Percentiles rank a stretch among this genome's conserved stretches.
phyloP scores from a whole-genome alignment of 352 stramenopile genomes.

The Phytophthora sp. region DNA sequence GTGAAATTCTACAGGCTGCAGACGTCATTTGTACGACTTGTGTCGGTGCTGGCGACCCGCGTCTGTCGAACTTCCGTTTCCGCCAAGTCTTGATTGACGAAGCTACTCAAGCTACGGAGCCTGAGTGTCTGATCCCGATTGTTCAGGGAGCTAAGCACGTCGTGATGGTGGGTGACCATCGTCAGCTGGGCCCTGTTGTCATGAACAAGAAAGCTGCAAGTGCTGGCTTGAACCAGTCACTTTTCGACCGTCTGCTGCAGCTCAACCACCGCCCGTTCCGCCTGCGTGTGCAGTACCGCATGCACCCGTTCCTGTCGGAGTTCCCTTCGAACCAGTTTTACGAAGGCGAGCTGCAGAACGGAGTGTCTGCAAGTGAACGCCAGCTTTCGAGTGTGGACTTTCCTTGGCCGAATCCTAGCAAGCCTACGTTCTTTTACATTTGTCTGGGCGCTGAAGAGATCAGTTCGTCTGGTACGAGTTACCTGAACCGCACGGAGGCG shows the following conservation, averaged over 20 bases:
- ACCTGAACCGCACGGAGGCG: slow-evolving; percentile 98
- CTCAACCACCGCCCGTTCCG: slow-evolving; percentile 97
- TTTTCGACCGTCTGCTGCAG: slow-evolving; percentile 98
- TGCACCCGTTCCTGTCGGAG: slow-evolving; percentile 98
- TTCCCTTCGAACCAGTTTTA: slow-evolving; percentile 99
- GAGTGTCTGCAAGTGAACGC: slow-evolving; percentile 95
- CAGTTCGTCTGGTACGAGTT: slow-evolving; percentile 97
- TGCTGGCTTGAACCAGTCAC: slow-evolving; percentile 96
- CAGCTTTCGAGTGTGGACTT: slow-evolving; percentile 91
- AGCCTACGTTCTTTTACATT: slow-evolving; percentile 99
- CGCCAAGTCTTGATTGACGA: slow-evolving; percentile 99
- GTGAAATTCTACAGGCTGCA: slow-evolving; percentile 97
- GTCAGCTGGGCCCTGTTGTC: slow-evolving; percentile 97
- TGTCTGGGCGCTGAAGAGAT: slow-evolving; percentile 98
- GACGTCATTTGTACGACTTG: slow-evolving; percentile 99
- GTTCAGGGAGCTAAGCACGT: slow-evolving; percentile 99
- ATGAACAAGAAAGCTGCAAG: slow-evolving; percentile 99
- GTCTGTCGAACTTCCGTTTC: slow-evolving; percentile 98
- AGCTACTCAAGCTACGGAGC: slow-evolving; percentile 99
- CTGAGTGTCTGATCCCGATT: slow-evolving; percentile 99
- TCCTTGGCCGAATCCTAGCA: slow-evolving; percentile 96
- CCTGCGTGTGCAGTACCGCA: slow-evolving; percentile 99
- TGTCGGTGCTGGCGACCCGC: slow-evolving; percentile 96
- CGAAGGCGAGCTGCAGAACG: slow-evolving; percentile 99
- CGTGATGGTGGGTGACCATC: slow-evolving; percentile 99